Conservation (phyloP, 2,329 filamentous ascomycete genomes). For the Amauroascus verrucosus region DNA sequence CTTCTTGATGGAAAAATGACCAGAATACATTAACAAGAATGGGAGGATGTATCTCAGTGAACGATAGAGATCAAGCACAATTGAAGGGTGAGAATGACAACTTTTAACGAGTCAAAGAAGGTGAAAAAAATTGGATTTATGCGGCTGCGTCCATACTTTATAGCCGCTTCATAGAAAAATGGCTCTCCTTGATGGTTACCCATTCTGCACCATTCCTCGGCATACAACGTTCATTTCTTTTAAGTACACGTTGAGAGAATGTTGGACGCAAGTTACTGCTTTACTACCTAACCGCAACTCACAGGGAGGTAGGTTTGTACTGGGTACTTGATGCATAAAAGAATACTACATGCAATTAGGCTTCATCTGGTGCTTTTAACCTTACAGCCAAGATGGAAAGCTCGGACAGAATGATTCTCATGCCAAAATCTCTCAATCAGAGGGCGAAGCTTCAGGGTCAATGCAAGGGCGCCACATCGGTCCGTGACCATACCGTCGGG, state of each 20-base stretch:
- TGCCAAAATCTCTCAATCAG: conserved; percentile 10
- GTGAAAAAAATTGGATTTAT: background rate
- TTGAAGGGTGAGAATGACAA: background rate
- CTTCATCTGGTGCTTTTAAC: conserved; percentile 8
- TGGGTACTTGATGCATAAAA: conserved; percentile 14
- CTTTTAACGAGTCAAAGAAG: background rate
- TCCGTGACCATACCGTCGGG: conserved; percentile 14
- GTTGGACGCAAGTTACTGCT: conserved; percentile 13
- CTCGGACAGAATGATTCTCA: conserved; percentile 13
- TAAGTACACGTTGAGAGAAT: conserved; percentile 5
- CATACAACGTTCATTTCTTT: conserved; percentile 4
- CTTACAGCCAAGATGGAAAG: conserved; percentile 14
- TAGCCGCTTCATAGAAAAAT: background rate
- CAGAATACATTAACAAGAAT: conserved; percentile 4
- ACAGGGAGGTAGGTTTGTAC: conserved; percentile 11
- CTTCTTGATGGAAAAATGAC: background rate
- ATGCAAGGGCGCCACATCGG: conserved; percentile 13
- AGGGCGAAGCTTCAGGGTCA: conserved; percentile 12
- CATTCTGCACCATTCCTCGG: conserved; percentile 14
- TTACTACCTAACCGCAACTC: conserved; percentile 9
- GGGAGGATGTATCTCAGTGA: background rate
- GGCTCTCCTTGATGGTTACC: conserved; percentile 9
- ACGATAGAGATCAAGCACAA: background rate
- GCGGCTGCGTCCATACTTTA: conserved; percentile 6
- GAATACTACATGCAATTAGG: conserved; percentile 12